phyloP scores from a whole-genome alignment of 345 rosid species.

The Lenwebbia sp. region DNA sequence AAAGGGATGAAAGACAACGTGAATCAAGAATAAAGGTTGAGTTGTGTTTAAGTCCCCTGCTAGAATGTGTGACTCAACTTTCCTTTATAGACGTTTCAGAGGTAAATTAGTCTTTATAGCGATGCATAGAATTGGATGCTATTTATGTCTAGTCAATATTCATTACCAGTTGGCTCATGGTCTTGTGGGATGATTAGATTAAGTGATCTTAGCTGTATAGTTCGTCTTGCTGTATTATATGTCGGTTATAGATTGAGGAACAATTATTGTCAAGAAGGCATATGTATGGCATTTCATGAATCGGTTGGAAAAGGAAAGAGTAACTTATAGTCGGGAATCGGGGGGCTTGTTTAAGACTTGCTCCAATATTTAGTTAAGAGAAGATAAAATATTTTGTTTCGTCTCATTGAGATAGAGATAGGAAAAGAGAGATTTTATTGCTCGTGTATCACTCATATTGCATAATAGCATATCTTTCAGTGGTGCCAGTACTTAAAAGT shows the following conservation, averaged over 20 bases:
- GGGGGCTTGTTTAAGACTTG: background rate
- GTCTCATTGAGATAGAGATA: background rate
- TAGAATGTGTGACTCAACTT: background rate
- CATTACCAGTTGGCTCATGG: background rate
- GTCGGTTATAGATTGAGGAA: background rate
- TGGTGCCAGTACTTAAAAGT: background rate
- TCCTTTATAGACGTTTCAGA: background rate
- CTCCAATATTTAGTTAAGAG: background rate
- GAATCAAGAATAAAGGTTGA: background rate
- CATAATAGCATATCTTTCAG: background rate
- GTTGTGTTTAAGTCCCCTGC: background rate
- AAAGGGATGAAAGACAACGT: background rate
- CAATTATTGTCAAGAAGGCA: background rate
- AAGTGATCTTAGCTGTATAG: background rate
- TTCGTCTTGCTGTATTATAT: background rate
- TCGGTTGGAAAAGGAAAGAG: background rate
- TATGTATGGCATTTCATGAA: background rate
- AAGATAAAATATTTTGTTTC: background rate
- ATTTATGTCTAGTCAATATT: background rate
- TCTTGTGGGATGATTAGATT: background rate
- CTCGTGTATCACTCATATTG: background rate
- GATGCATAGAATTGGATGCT: background rate
- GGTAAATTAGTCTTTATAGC: background rate
- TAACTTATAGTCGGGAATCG: background rate
- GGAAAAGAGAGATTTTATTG: background rate